Percentiles rank a stretch among this genome's conserved stretches.
phyloP scores from a whole-genome alignment of 441 rosid genomes.

The Pelargonium myrrhifolium region DNA sequence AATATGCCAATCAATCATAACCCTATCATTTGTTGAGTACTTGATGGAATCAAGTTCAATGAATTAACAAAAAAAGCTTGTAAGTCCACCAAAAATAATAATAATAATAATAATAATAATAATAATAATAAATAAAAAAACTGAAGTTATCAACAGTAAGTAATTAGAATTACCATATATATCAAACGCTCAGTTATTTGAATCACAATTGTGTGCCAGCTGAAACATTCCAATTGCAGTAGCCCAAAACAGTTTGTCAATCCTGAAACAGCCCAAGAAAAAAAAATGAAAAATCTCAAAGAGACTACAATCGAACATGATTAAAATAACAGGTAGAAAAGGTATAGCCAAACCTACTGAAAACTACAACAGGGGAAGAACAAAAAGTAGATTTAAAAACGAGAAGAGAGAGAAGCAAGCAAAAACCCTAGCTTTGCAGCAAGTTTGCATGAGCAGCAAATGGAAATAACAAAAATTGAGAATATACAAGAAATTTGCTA shows the following conservation, averaged over 20 bases:
- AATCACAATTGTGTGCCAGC: constrained; percentile 8
- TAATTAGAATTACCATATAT: constrained; percentile 23
- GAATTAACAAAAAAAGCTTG: not conserved
- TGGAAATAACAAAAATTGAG: constrained; percentile 3
- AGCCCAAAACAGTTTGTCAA: constrained; percentile 16
- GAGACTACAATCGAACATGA: constrained; percentile 13
- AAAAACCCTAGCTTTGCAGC: constrained; percentile 28
- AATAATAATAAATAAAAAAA: not conserved
- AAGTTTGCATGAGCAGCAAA: not conserved
- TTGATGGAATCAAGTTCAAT: not conserved
- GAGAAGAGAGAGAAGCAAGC: constrained; percentile 7
- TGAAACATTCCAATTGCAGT: constrained; percentile 9
- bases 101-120: too few relatives aligned
- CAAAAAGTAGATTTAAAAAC: constrained; percentile 31
- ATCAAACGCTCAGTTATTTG: constrained; percentile 1
- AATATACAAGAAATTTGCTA: constrained; percentile 8
- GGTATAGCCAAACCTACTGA: too few relatives aligned
- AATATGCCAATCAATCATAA: not conserved
- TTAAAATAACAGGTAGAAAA: constrained; percentile 12
- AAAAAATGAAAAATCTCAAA: constrained; percentile 7
- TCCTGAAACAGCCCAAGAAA: constrained; percentile 19
- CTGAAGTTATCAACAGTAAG: constrained; percentile 3
- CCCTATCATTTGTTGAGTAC: not conserved
- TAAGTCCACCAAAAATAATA: too few relatives aligned
- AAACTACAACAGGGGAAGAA: constrained; percentile 24